Conservation (phyloP, 306 rosid genomes). For the Cicer chorassanicum region DNA sequence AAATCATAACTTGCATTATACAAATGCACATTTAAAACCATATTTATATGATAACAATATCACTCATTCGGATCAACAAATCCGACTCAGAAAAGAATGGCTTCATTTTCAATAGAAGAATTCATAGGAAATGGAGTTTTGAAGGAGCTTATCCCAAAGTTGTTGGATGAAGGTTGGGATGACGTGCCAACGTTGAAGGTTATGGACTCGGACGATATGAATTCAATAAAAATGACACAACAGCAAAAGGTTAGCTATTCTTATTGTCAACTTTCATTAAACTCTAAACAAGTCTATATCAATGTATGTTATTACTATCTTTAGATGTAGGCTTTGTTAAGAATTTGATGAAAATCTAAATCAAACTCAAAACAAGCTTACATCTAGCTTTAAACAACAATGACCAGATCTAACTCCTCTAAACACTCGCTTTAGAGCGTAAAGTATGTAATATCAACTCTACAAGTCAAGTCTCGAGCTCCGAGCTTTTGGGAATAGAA, state of each 20-base stretch:
- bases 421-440: not conserved
- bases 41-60: not conserved
- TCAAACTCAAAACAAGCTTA: too few species aligned
- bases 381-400: not conserved
- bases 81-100: constrained; percentile 51
- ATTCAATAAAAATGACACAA: constrained; percentile 72
- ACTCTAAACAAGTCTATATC: constrained; percentile 5
- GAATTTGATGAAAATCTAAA: too few species aligned
- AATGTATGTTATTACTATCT: not conserved
- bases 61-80: constrained; percentile 26
- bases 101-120: constrained; percentile 74
- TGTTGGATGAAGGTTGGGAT: constrained; percentile 92
- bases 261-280: constrained; percentile 9
- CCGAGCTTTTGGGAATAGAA: not conserved
- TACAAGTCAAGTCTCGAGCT: not conserved
- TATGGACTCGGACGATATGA: constrained; percentile 79
- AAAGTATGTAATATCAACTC: not conserved
- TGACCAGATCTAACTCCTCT: not conserved
- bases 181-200: constrained; percentile 89
- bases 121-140: constrained; percentile 74
- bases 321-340: too few species aligned
- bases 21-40: constrained; percentile 25
- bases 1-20: constrained; percentile 19
- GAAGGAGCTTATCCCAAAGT: constrained; percentile 65
- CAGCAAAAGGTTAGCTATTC: constrained; percentile 64